Evolutionary conservation across 371 early-diverging fungal genomes (phyloP).

Genomic region (Rhizopus microsporus): DNA sequence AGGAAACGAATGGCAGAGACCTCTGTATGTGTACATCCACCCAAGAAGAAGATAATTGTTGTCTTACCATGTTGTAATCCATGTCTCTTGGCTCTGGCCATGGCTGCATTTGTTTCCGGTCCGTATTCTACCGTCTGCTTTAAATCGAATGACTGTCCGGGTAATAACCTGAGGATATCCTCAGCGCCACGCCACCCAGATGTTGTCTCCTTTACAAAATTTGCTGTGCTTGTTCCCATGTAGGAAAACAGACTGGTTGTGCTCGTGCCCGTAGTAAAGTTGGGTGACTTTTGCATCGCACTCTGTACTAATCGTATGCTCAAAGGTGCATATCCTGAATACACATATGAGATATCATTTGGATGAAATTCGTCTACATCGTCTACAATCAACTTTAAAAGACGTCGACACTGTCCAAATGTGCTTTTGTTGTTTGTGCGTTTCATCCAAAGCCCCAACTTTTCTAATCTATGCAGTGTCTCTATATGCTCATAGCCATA

Average conservation of each 20-base stretch:
- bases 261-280: constrained; percentile 22
- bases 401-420: constrained; percentile 63
- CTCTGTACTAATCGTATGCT: constrained; percentile 88
- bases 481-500: constrained; percentile 90
- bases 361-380: constrained; percentile 86
- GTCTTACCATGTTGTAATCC: constrained; percentile 65
- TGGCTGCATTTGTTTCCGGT: constrained; percentile 46
- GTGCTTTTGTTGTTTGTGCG: constrained; percentile 50
- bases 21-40: constrained; percentile 95
- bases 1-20: constrained; percentile 86
- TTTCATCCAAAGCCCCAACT: constrained; percentile 66
- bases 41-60: constrained; percentile 90
- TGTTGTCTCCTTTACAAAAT: constrained; percentile 17
- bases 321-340: constrained; percentile 93
- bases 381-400: constrained; percentile 81
- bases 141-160: constrained; percentile 80
- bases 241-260: constrained; percentile 43
- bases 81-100: constrained; percentile 58
- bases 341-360: constrained; percentile 89
- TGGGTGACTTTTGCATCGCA: constrained; percentile 52
- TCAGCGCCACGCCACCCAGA: constrained; percentile 88
- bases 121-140: constrained; percentile 67
- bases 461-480: constrained; percentile 76
- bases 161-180: constrained; percentile 74
- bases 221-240: constrained; percentile 26